Base-by-base conservation (phyloP, 2,329 filamentous ascomycete species). In the Parafenestella ontariensis region DNA sequence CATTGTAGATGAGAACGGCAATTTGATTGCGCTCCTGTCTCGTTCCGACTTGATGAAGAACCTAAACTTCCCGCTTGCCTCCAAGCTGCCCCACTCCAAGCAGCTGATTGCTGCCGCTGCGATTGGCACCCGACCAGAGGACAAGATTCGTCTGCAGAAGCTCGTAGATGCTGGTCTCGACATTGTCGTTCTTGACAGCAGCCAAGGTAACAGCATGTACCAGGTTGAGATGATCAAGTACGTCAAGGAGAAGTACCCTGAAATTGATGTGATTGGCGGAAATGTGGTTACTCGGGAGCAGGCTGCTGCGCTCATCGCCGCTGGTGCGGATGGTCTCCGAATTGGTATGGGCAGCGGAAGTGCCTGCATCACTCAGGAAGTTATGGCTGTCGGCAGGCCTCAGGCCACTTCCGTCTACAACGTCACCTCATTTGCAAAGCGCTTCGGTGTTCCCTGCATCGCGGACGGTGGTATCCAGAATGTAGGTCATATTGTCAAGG, bases 331-430 rank as follows among this genome's bases (percentile, higher is more conserved):
- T 76, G 96, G 95, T 76, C 87, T 99, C 67, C 91, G 95, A 76
- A 99, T 99, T 74, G 95, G 95, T 76, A 99, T 99, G 95, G 95
- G 95, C 67, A 96, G 92, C 75, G 95, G 95, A 73, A 96, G 91
- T 73, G 95, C 95, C 73, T 99, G 95, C 80, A 99, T 99, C 70
- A 99, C 95, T 52, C 95, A 99, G 80, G 95, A 99, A 81, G 96
- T 99, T 74, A 99, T 99, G 95, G 95, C 95, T 66, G 94, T 99
- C 45, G 95, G 96, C 56, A 90, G 95, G 70, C 95, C 95, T 53
- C 95, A 99, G 81, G 95, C 96, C 37, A 91, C 93, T 24, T 89
- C 95, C 39, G 94, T 99, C 56, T 92, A 90, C 83, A 91, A 89
- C 66, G 95, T 99, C 69, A 89, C 91, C 71, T 83, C 87, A 49